Percentiles rank a stretch among this genome's conserved stretches.
phyloP scores from a whole-genome alignment of 345 rosid genomes.

The Durio zibethinus region DNA sequence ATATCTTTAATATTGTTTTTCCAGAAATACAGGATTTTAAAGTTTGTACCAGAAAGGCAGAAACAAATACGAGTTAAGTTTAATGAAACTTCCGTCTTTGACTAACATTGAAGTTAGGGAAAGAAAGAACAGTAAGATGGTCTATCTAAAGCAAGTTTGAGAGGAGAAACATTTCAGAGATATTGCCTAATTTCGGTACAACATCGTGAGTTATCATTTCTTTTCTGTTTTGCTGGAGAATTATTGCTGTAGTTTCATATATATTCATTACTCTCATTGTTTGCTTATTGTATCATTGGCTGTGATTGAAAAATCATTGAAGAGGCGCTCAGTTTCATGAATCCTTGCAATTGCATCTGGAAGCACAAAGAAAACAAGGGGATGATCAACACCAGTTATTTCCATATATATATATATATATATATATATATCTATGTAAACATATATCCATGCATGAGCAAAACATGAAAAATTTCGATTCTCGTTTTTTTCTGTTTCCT shows the following conservation, averaged over 20 bases:
- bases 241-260: neutral
- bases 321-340: conserved; percentile 55
- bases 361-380: conserved; percentile 33
- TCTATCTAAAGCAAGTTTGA: conserved; percentile 37
- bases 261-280: neutral
- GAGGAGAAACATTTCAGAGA: conserved; percentile 48
- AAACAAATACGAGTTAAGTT: conserved; percentile 46
- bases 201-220: conserved; percentile 32
- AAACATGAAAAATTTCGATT: neutral
- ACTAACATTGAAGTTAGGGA: neutral
- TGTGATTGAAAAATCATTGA: conserved; percentile 4
- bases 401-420: neutral
- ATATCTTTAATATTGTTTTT: neutral
- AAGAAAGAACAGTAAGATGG: neutral
- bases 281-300: neutral
- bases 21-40: conserved; percentile 68
- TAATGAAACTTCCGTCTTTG: neutral
- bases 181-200: conserved; percentile 55
- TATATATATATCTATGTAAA: neutral
- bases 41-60: conserved; percentile 54
- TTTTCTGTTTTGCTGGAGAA: neutral
- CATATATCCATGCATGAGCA: neutral
- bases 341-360: conserved; percentile 44
- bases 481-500: neutral
- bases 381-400: conserved; percentile 46